Evolutionary conservation across 169 alveolate species (phyloP).

Genomic region (Miamiensis avidus): DNA sequence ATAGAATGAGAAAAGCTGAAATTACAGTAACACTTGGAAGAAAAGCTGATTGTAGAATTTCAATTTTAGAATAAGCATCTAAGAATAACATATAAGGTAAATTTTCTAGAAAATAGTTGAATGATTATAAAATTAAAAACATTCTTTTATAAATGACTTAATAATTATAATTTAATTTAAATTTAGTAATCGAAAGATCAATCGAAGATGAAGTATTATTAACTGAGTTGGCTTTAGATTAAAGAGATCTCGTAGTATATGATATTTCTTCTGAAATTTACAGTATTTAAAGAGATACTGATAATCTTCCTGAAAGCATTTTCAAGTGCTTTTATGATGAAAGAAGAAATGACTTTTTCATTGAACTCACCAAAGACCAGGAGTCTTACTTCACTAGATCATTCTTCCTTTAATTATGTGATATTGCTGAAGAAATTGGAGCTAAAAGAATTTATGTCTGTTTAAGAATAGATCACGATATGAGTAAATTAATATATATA

Average conservation of each 20-base stretch:
- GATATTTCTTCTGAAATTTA: not conserved
- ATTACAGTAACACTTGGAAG: not conserved
- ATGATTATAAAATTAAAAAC: too few species aligned
- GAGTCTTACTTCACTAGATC: not conserved
- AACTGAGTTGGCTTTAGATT: not conserved
- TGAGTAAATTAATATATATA: not conserved
- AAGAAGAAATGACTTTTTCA: not conserved
- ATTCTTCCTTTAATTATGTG: not conserved
- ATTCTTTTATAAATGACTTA: not conserved
- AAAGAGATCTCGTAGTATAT: not conserved
- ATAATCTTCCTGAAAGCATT: not conserved
- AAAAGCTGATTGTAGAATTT: not conserved
- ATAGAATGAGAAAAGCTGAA: not conserved
- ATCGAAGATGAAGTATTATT: not conserved
- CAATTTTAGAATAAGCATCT: too few species aligned
- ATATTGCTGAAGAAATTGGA: not conserved
- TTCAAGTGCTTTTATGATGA: not conserved
- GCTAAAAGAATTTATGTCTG: not conserved
- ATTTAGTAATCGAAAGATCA: not conserved
- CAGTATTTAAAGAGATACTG: too few species aligned
- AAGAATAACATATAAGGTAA: too few species aligned
- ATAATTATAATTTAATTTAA: too few species aligned
- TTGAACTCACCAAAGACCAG: not conserved
- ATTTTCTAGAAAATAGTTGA: too few species aligned
- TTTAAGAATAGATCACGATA: not conserved